A percentile compares a stretch with the other conserved stretches of the same genome.
phyloP scores from a whole-genome alignment of 805 yeast species.

The Alloascoidea hylecoeti region DNA sequence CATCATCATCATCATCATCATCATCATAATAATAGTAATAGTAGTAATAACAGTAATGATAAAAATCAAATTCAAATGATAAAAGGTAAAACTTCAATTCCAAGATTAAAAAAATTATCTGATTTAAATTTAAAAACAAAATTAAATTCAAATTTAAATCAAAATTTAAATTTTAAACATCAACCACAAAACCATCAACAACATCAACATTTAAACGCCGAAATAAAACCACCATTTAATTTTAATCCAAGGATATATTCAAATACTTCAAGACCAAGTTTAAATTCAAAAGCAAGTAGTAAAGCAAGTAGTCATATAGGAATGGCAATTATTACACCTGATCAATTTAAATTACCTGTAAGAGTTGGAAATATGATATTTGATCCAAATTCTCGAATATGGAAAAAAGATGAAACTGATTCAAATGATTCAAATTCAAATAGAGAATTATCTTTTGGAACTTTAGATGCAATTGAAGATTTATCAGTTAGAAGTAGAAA shows the following conservation, averaged over 20 bases:
- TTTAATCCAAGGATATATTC: too few species aligned
- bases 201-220: neutral
- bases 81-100: neutral
- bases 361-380: neutral
- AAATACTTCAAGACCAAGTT: neutral
- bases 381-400: slow-evolving; percentile 1
- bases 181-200: neutral
- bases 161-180: neutral
- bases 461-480: slow-evolving; percentile 1
- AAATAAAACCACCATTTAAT: too few species aligned
- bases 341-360: neutral
- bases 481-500: neutral
- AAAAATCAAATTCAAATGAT: neutral
- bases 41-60: neutral
- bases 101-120: neutral
- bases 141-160: neutral
- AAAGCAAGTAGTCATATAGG: slow-evolving; percentile 1
- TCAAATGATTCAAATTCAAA: neutral
- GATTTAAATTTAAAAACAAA: too few species aligned
- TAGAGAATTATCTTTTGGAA: neutral
- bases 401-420: neutral
- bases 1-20: too few species aligned
- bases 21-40: neutral
- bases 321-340: neutral
- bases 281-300: neutral